Evolutionary conservation across 1,284 basidiomycete genomes (phyloP).

Genomic region (Rhodotorula sp.): DNA sequence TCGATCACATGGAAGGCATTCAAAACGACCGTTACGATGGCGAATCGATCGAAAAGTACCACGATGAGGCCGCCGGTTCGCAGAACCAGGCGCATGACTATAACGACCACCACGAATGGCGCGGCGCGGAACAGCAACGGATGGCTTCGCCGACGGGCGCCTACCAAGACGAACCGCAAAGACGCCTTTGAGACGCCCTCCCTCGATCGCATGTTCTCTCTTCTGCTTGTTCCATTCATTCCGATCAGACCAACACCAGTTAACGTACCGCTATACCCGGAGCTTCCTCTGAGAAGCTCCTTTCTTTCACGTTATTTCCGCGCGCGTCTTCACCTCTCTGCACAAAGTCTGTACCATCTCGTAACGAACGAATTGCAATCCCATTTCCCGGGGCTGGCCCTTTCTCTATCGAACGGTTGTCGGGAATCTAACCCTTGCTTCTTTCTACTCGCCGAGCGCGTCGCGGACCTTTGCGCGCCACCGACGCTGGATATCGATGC

Average conservation of each 20-base stretch:
- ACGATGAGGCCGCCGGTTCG: neutral
- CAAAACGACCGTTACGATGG: constrained; percentile 13
- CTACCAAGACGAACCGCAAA: constrained; percentile 6
- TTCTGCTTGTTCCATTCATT: neutral
- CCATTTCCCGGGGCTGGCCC: neutral
- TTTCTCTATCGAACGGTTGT: neutral
- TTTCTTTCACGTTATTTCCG: neutral
- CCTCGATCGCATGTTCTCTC: neutral
- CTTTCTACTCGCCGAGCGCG: constrained; percentile 30
- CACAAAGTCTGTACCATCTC: neutral
- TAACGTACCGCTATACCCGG: too few species aligned
- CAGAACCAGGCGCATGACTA: neutral
- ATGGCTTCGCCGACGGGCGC: neutral
- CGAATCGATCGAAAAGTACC: constrained; percentile 5
- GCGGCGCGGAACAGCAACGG: neutral
- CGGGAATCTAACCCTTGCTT: neutral
- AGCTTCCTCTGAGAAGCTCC: too few species aligned
- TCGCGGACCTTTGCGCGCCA: constrained; percentile 57
- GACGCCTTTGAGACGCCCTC: neutral
- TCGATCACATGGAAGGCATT: constrained; percentile 35
- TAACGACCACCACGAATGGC: constrained; percentile 4
- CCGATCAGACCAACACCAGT: too few species aligned
- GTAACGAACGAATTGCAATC: neutral
- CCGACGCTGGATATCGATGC: constrained; percentile 78
- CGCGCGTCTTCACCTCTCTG: neutral